Base-by-base conservation (phyloP, 805 yeast species). In the Maudiozyma pseudohumilis region DNA sequence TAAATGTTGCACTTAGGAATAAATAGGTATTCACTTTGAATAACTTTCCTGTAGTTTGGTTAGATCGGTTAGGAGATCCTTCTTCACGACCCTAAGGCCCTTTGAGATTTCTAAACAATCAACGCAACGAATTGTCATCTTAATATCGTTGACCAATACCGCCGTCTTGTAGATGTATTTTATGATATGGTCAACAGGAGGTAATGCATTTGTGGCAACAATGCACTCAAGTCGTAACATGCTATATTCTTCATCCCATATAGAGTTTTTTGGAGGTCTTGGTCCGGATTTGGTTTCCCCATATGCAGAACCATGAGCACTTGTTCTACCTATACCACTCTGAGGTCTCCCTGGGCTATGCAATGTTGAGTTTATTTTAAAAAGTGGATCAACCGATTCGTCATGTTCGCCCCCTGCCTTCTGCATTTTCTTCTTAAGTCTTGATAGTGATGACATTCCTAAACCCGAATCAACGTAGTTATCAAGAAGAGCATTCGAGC, bases 141-240 rank as follows among this genome's bases (percentile, higher is more conserved):
- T 77, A 57, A 75, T 65, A 49, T 82, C 89, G 40, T 77, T 72
- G 0, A 75, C 75, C 28, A 78, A 54, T 0, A 77, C 72, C 0
- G 80, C 77, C 3, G 73, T 62, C 44, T 80, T 84, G 48, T 72
- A 74, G 31, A 81, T 70, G 32, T 77, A 55, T 39, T 75, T 79
- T 21, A 82, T 64, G 4, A 75, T 63, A 30, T 63, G 59, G 39
- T 74, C 78, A 11, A 70, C 65, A 4, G 87, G 78, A 6, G 74
- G 67, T 3, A 74, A 69, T 0, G 81, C 63, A 35, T 67, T 64
- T 2, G 77, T 72, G 0, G 75, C 65, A 0, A 77, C 74, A 42
- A 80, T 54, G 34, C 69, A 71, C 45, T 75, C 83, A 29, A 80
- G 57, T 0, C 80, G 73, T 7, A 77, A 68, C 8, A 50, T 35